Base-by-base conservation (phyloP, 2,329 filamentous ascomycete genomes). In the Penicillium sclerotiorum region DNA sequence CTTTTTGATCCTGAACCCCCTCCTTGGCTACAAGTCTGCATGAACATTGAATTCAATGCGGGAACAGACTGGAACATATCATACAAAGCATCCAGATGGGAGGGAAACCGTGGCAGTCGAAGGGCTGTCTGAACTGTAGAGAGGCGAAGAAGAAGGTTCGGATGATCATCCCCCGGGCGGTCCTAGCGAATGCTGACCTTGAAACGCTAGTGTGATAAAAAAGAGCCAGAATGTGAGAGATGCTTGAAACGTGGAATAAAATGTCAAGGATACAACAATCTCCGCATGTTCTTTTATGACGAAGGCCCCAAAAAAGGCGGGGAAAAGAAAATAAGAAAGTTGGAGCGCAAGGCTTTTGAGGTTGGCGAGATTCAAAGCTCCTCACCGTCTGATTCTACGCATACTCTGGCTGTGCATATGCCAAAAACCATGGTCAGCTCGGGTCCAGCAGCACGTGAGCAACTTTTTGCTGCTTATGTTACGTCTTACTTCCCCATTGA, bases 391-490 rank as follows among this genome's bases (percentile, higher is more conserved):
- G 18, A 36, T 23, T 22, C 32, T n/a, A n/a, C n/a, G n/a, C n/a
- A n/a, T n/a, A 21, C n/a, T 13, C 41, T 28, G 25, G 21, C 30
- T 13, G 18, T 28, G 20, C 46, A 40, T 21, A 28, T 30, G 18
- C 18, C 45, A 13, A 32, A 22, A 11, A 21, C 27, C 2, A 9
- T 52, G 33, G 15, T 44, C 25, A 41, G 28, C 22, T n/a, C n/a
- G n/a, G 27, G 45, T 17, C 41, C 45, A 23, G 15, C 18, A 11
- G 45, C 45, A 13, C 45, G 49, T 7, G 23, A 45, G n/a, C 49
- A 48, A 18, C 28, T 52, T 28, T 39, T 48, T n/a, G 32, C 49
- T n/a, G 44, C 40, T n/a, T 44, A 45, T 32, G 13, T 52, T 4
- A 28, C 22, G 17, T 8, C 28, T 12, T 52, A 52, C 30, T 52